Base-by-base conservation (phyloP, 2,329 filamentous ascomycete genomes). In the Pseudogymnoascus sp. region DNA sequence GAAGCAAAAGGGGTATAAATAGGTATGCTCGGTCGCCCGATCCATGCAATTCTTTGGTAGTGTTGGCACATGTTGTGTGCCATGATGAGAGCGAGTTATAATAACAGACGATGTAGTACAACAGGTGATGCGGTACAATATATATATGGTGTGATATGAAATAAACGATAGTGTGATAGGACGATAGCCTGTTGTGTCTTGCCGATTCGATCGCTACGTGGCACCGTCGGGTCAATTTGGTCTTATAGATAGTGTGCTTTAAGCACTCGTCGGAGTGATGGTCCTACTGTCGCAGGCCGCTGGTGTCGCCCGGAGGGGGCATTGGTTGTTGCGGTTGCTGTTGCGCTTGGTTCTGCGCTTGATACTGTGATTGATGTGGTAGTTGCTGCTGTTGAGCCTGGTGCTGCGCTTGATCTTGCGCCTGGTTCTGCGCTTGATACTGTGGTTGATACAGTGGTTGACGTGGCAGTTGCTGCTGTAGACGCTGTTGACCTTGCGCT, bases 1-100 rank as follows among this genome's bases (percentile, higher is more conserved):
- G 28, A 53, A 53, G 15, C 47, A 53, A 53, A 53, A 53, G 11
- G 47, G 47, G 47, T 53, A 53, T 53, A 53, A 53, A 33, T 53
- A 53, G 47, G 2, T 53, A 53, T 33, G 47, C 47, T 53, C 47
- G 47, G 47, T 53, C 9, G 47, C 47, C 47, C 47, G 47, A 33
- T 33, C 28, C n/a, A 53, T 53, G 47, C 11, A 33, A 53, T 53
- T 53, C 47, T 53, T 33, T 7, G 1, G 28, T 20, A 14, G 25
- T 53, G 47, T 33, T 53, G 47, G 47, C 47, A 53, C 28, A 53
- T 25, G 15, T 12, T 35, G 15, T 18, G 28, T 53, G 47, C 28
- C 28, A 22, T 53, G 28, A 53, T 35, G 20, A 53, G 9, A 35
- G 9, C n/a, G 47, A 53, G 47, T 53, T 53, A 53, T 53, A 53